Conservation (phyloP, 2,329 filamentous ascomycete species). For the Arthrocladium fulminans region DNA sequence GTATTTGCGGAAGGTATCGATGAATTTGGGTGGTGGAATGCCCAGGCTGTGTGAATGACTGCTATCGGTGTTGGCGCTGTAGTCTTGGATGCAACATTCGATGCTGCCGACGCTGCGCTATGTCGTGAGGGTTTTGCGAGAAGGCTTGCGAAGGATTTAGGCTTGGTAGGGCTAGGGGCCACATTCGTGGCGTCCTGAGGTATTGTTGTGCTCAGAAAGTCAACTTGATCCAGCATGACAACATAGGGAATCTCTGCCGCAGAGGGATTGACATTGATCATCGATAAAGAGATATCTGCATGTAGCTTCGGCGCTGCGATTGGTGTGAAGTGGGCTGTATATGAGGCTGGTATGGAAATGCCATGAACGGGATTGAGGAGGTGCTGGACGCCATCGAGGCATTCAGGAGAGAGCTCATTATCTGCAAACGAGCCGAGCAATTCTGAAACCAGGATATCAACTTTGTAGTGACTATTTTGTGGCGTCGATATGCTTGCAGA, state of each 20-base stretch:
- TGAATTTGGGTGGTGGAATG: slow-evolving; percentile 32
- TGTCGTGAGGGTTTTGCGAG: slow-evolving; percentile 4
- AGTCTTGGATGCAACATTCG: slow-evolving; percentile 21
- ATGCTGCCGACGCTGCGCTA: slow-evolving; percentile 2
- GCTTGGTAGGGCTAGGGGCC: slow-evolving; percentile 5
- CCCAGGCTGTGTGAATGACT: slow-evolving; percentile 38
- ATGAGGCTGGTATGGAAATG: slow-evolving; percentile 87
- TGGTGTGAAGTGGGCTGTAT: slow-evolving; percentile 89
- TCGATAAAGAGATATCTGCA: slow-evolving; percentile 64
- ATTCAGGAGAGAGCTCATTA: slow-evolving; percentile 94
- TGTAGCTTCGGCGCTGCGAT: slow-evolving; percentile 80
- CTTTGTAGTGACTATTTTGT: slow-evolving; percentile 27
- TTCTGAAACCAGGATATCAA: slow-evolving; percentile 92
- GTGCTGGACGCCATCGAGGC: slow-evolving; percentile 88
- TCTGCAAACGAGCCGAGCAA: slow-evolving; percentile 91
- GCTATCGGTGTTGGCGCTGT: slow-evolving; percentile 25
- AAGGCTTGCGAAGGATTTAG: slow-evolving; percentile 3
- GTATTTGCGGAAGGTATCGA: slow-evolving; percentile 31
- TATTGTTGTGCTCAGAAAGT: slow-evolving; percentile 68
- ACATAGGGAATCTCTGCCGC: slow-evolving; percentile 92
- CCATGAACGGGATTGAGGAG: slow-evolving; percentile 72
- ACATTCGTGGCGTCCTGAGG: slow-evolving; percentile 26
- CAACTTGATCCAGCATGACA: slow-evolving; percentile 80
- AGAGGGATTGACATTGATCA: slow-evolving; percentile 49
- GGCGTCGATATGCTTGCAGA: slow-evolving; percentile 12